Evolutionary conservation across 192 early-diverging fungal species (phyloP), one percentile per base, ranked within the genome.

Genomic region (Phlyctochytrium planicorne): DNA sequence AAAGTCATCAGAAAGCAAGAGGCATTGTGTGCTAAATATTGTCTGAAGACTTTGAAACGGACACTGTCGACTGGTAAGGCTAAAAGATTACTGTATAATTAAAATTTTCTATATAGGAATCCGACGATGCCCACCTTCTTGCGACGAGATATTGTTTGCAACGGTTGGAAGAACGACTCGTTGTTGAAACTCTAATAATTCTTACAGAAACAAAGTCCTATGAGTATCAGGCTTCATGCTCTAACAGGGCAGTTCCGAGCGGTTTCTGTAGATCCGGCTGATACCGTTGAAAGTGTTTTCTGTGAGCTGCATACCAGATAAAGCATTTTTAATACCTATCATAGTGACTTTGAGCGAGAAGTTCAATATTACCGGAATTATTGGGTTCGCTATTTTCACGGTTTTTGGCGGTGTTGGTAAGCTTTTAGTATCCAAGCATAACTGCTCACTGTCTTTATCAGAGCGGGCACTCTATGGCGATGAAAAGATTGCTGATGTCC

Each of bases 211-310:
- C 55, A 72, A 3, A 62, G 61, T 12, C 80, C 80, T 1, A 68
- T 82, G 64, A 70, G 68, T 12, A 63, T 82, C 30, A 63, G 78
- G 27, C 71, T 82, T 53, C 75, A 80, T 33, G 65, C 71, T 10
- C 32, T 80, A 24, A 79, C 80, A 37, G 70, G 81, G 20, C 69
- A 80, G 50, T 77, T 75, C 62, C 31, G 70, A 24, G 76, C 75
- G 20, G 52, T 82, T 29, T 75, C 81, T 2, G 67, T 82, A 32
- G 59, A 68, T 34, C 71, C 80, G 0, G 63, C 72, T 23, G 75
- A 78, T 56, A 81, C 70, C 2, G 56, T 73, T 62, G 72, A 79
- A 25, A 36, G 61, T 25, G 66, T 79, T 17, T 68, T 70, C 30
- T 34, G 66, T 76, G 20, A 60, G 60, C 34, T 68, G n/a, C 16